Base-by-base conservation (phyloP, 1,139 yeast species). In the Diutina siamensis region DNA sequence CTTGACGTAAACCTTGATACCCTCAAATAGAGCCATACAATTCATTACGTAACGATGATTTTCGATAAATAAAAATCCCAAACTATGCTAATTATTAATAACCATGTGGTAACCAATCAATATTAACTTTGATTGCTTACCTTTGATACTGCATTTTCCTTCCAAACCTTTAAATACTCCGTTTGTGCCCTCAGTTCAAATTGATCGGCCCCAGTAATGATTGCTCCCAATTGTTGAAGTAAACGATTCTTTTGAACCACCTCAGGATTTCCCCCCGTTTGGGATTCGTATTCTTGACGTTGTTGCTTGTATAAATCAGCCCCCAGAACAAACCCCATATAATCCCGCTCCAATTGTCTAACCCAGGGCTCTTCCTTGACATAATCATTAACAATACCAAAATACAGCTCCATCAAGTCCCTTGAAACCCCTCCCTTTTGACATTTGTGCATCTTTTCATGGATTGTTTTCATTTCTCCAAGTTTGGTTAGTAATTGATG, bases 291-390 rank as follows among this genome's bases (percentile, higher is more conserved):
- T 32, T 38, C 42, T 4, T 10, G 21, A 10, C 42, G 42, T 8
- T 38, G 21, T n/a, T 15, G 32, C 7, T 38, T 25, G 19, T 25
- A 25, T 12, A 9, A 7, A 9, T 38, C 42, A 4, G 21, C 25
- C 4, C 32, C 42, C 21, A 12, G 20, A 4, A 31, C 15, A 15
- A n/a, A 15, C 8, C 33, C 33, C 53, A 66, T 62, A 50, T 62
- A 71, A 45, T 57, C 59, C 38, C 60, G 57, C 52, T 76, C 79
- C 21, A 78, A 52, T 17, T 69, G 69, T 9, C 56, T 51, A 12
- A 68, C 63, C 88, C 88, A 81, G 31, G 71, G 65, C 50, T 74
- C 78, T 46, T 72, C 74, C 42, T 68, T 67, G 44, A 80, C 65
- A 50, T 79, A 61, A 45, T 71, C 76, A 44, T 71, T 74, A 1